A percentile compares a stretch with the other conserved stretches of the same genome.
Conservation (phyloP, 2,329 filamentous ascomycete species). For the Thelonectria blattea region DNA sequence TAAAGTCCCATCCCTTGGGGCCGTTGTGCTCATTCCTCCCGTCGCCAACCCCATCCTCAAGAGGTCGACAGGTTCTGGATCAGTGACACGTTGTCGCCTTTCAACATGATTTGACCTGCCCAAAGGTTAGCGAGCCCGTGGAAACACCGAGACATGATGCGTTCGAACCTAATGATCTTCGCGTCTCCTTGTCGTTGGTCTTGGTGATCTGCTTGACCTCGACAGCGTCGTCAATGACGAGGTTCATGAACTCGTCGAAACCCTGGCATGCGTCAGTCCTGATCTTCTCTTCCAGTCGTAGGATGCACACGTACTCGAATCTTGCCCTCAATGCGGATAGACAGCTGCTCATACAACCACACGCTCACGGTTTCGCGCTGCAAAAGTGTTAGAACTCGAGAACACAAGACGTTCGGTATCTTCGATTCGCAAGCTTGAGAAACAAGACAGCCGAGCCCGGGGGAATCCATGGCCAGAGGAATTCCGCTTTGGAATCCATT, state of each 20-base stretch:
- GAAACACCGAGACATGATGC: neutral
- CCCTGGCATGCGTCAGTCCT: constrained; percentile 61
- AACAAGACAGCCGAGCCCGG: constrained; percentile 1
- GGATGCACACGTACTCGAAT: constrained; percentile 73
- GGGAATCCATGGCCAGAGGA: neutral
- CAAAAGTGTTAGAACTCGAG: constrained; percentile 28
- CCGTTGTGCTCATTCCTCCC: constrained; percentile 10
- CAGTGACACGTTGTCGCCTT: constrained; percentile 86
- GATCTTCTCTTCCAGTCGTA: neutral
- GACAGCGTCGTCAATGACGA: constrained; percentile 93
- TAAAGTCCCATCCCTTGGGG: constrained; percentile 9
- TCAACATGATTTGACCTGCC: constrained; percentile 81
- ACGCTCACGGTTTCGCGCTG: constrained; percentile 86
- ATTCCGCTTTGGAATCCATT: neutral
- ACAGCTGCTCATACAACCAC: constrained; percentile 96
- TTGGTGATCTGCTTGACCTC: constrained; percentile 89
- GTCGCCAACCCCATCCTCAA: constrained; percentile 27
- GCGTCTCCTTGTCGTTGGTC: constrained; percentile 74
- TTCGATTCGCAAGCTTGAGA: neutral
- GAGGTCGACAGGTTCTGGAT: constrained; percentile 63
- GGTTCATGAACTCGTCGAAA: constrained; percentile 99
- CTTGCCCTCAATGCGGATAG: constrained; percentile 93
- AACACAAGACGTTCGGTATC: neutral
- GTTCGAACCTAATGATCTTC: constrained; percentile 76
- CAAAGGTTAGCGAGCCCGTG: constrained; percentile 32